phyloP scores from a whole-genome alignment of 352 stramenopile genomes.

The Globisporangium echinulatum region DNA sequence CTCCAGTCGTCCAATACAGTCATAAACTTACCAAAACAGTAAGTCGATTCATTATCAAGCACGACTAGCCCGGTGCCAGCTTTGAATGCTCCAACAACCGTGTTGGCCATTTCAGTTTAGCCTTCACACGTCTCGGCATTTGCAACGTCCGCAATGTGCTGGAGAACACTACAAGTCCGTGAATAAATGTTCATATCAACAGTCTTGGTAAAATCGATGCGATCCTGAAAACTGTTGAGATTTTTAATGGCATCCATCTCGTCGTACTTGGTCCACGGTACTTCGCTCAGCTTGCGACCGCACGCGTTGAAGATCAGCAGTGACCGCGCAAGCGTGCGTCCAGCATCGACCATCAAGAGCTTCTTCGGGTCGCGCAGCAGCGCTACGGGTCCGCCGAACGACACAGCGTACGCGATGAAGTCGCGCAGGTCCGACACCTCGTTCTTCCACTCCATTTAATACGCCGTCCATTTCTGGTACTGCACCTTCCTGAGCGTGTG shows the following conservation, averaged over 20 bases:
- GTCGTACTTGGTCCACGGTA: slow-evolving; percentile 66
- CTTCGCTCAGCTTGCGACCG: slow-evolving; percentile 45
- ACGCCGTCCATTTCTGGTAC: slow-evolving; percentile 82
- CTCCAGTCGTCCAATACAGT: not conserved
- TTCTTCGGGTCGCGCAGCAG: slow-evolving; percentile 73
- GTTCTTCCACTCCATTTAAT: slow-evolving; percentile 58
- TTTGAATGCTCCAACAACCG: not conserved
- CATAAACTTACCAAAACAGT: not conserved
- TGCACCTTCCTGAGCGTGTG: slow-evolving; percentile 81
- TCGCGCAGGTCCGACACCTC: slow-evolving; percentile 60
- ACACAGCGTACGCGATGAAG: slow-evolving; percentile 48
- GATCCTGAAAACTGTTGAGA: not conserved
- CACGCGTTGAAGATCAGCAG: slow-evolving; percentile 77
- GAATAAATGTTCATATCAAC: not conserved
- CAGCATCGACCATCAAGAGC: slow-evolving; percentile 56
- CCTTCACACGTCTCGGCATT: not conserved
- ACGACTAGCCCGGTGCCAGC: not conserved
- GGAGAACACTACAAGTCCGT: not conserved
- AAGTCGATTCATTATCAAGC: not conserved
- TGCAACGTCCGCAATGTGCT: not conserved
- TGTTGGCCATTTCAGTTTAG: not conserved
- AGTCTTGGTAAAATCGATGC: not conserved
- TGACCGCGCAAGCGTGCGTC: slow-evolving; percentile 38
- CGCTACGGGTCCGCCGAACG: slow-evolving; percentile 65
- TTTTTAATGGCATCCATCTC: slow-evolving; percentile 30